Evolutionary conservation across 768 basidiomycete genomes (phyloP).

Genomic region (Leccinum obscurum): DNA sequence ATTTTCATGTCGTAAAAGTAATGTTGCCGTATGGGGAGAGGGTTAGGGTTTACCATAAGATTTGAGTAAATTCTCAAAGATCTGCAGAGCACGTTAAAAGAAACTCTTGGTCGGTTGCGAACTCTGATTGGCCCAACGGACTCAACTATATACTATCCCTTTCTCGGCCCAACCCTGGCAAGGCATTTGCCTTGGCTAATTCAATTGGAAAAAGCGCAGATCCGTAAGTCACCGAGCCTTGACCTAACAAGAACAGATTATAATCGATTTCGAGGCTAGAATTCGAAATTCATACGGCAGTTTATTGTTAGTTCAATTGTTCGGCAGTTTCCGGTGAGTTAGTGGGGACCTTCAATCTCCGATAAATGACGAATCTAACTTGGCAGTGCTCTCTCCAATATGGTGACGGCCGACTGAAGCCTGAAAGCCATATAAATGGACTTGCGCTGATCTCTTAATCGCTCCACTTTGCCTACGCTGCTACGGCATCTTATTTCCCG

Average conservation of each 20-base stretch:
- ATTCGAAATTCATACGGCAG: not conserved
- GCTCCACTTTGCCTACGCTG: constrained; percentile 2
- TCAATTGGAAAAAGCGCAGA: not conserved
- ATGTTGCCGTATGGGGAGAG: not conserved
- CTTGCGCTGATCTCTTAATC: constrained; percentile 1
- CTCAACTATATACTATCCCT: not conserved
- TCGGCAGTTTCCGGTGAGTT: not conserved
- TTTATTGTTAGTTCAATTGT: no score
- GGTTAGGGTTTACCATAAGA: not conserved
- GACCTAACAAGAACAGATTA: not conserved
- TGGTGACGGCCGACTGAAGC: not conserved
- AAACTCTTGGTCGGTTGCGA: not conserved
- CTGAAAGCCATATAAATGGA: not conserved
- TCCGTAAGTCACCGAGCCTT: not conserved
- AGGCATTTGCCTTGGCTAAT: not conserved
- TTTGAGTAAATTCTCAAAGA: not conserved
- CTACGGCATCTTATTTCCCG: constrained; percentile 20
- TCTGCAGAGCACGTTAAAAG: not conserved
- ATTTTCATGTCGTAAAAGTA: not conserved
- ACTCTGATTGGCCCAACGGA: not conserved
- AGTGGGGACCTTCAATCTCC: not conserved
- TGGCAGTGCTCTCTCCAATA: not conserved
- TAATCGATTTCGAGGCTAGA: not conserved
- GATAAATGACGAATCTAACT: not conserved
- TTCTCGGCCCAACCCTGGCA: not conserved